phyloP scores from a whole-genome alignment of 179 eudicot genomes.

The Patellifolia procumbens region DNA sequence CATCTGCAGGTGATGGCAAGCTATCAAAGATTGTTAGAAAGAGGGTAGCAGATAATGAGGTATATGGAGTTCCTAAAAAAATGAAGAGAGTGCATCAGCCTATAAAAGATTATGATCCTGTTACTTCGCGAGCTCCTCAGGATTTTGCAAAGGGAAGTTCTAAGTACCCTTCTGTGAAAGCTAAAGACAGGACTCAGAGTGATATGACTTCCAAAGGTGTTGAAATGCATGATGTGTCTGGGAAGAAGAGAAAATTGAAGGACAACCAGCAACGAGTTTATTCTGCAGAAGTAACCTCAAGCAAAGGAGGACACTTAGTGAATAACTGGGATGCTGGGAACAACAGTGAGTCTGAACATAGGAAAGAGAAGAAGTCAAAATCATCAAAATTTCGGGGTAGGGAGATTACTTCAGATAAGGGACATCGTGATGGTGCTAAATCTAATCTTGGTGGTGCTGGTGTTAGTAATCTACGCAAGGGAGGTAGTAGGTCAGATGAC shows the following conservation, averaged over 20 bases:
- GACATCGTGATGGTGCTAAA: constrained; percentile 19
- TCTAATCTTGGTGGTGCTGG: constrained; percentile 22
- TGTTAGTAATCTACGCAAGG: constrained; percentile 20
- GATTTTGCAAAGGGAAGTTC: constrained; percentile 23
- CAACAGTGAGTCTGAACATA: constrained; percentile 18
- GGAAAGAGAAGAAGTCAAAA: constrained; percentile 32
- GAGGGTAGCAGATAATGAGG: constrained; percentile 37
- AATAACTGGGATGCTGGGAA: constrained; percentile 10
- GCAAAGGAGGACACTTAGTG: constrained; percentile 22
- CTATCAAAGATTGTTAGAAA: constrained; percentile 30
- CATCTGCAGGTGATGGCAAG: constrained; percentile 36
- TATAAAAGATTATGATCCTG: constrained; percentile 19
- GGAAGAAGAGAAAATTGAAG: constrained; percentile 47
- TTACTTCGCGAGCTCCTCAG: constrained; percentile 24
- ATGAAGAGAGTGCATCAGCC: constrained; percentile 29
- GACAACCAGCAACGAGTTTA: constrained; percentile 22
- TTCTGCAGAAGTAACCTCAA: constrained; percentile 8
- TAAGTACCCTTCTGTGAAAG: constrained; percentile 22
- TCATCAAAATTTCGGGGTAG: constrained; percentile 27
- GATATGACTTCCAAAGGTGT: constrained; percentile 15
- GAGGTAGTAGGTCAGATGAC: constrained; percentile 25
- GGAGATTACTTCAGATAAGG: constrained; percentile 23
- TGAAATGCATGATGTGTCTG: constrained; percentile 29
- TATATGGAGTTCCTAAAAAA: constrained; percentile 35
- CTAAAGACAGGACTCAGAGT: constrained; percentile 26